Evolutionary conservation across 192 early-diverging fungal genomes (phyloP).

Genomic region (Backusella circina): DNA sequence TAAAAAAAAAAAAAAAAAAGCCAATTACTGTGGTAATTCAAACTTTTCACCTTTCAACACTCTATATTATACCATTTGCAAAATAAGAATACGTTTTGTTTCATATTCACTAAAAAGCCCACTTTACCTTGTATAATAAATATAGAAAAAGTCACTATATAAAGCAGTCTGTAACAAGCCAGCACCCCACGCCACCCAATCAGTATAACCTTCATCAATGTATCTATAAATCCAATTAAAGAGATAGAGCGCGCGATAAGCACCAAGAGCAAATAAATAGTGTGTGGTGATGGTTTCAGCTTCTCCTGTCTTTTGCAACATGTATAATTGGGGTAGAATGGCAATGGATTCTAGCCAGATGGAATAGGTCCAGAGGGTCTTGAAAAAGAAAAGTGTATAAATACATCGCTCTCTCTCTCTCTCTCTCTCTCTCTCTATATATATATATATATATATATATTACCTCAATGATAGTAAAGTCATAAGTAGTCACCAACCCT

Average conservation of each 20-base stretch:
- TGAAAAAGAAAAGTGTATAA: background rate
- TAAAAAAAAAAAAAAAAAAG: background rate
- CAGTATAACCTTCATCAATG: constrained; percentile 32
- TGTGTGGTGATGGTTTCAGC: constrained; percentile 99
- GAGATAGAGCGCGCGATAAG: constrained; percentile 83
- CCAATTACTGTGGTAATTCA: constrained; percentile 53
- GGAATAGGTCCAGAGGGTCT: constrained; percentile 96
- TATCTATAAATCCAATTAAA: constrained; percentile 96
- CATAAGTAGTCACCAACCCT: constrained; percentile 71
- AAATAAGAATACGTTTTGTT: too few species aligned
- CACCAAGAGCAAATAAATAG: constrained; percentile 96
- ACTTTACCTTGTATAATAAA: constrained; percentile 79
- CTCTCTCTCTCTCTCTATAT: background rate
- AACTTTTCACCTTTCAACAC: constrained; percentile 70
- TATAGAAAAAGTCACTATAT: constrained; percentile 98
- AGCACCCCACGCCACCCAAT: constrained; percentile 86
- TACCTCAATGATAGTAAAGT: constrained; percentile 70
- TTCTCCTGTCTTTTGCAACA: constrained; percentile 93
- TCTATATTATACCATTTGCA: too few species aligned
- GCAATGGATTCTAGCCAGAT: constrained; percentile 96
- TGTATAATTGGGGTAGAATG: constrained; percentile 97
- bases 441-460: too few species aligned
- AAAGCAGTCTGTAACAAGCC: constrained; percentile 93
- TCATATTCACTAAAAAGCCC: background rate
- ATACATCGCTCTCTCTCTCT: constrained; percentile 20